Conservation (phyloP, 805 yeast species). For the Teunomyces gatunensis region DNA sequence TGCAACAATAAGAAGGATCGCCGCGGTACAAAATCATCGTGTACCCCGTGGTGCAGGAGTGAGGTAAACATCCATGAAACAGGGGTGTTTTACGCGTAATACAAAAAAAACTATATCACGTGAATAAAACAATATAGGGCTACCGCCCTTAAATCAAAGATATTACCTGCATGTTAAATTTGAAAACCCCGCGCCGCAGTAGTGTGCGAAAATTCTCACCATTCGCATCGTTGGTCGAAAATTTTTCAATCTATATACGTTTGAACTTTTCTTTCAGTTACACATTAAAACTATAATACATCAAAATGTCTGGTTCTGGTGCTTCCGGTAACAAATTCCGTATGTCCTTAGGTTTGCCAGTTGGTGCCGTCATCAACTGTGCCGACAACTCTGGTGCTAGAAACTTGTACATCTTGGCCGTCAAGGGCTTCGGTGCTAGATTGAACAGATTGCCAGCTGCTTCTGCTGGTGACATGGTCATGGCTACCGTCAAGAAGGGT, state of each 20-base stretch:
- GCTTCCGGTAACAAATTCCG: conserved; percentile 99
- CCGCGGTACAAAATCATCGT: too few species aligned
- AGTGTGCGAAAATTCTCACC: conserved; percentile 1
- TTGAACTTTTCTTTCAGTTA: conserved; percentile 13
- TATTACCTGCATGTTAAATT: background rate
- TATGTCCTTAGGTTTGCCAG: conserved; percentile 99
- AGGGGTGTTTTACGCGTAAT: too few species aligned
- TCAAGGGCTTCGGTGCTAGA: conserved; percentile 99
- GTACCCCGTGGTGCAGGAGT: too few species aligned
- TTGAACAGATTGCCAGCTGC: conserved; percentile 99
- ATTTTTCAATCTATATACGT: conserved; percentile 16
- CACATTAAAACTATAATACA: conserved; percentile 28
- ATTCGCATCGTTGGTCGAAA: conserved; percentile 10
- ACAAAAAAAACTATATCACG: background rate
- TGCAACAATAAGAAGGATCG: background rate
- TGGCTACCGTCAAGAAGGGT: conserved; percentile 99
- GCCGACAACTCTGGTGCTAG: conserved; percentile 99
- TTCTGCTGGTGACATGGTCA: conserved; percentile 99
- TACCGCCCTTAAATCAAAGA: background rate
- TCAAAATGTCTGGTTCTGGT: conserved; percentile 82
- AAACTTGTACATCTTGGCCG: conserved; percentile 97
- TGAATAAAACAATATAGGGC: background rate
- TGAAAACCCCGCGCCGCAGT: background rate
- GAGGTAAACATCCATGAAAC: background rate
- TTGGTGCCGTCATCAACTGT: conserved; percentile 99